Percentiles rank a stretch among this genome's conserved stretches.
These are phyloP conservation scores for Aspergillus ochraceoroseus DNA, from an alignment of 2,329 filamentous ascomycete species.

Conservation along the genomic window DNA sequence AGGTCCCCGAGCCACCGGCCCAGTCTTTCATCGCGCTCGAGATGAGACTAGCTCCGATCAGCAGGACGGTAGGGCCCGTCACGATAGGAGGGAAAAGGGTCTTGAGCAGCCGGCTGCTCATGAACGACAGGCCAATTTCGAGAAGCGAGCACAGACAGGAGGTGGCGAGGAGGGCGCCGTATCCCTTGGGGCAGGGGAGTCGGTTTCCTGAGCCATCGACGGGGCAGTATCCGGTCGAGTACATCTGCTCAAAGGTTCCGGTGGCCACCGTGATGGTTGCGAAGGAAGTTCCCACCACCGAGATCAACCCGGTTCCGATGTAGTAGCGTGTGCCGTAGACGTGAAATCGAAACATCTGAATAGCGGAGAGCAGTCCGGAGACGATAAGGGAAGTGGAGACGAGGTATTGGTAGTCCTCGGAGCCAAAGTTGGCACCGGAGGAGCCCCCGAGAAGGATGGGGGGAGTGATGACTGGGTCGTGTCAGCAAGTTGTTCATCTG, in stretches of 20 bases:
- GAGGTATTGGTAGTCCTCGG: slow-evolving; percentile 57
- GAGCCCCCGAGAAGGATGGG: slow-evolving; percentile 58
- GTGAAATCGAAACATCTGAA: slow-evolving; percentile 64
- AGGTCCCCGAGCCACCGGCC: slow-evolving; percentile 59
- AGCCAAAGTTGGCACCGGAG: slow-evolving; percentile 54
- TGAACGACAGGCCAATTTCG: slow-evolving; percentile 62
- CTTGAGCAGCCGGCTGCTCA: slow-evolving; percentile 55
- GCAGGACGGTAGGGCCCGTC: slow-evolving; percentile 62
- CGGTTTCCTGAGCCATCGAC: slow-evolving; percentile 51
- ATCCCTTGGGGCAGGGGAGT: slow-evolving; percentile 61
- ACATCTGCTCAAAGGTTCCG: slow-evolving; percentile 60
- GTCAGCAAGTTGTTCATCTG: slow-evolving; percentile 14
- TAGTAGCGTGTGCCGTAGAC: slow-evolving; percentile 60
- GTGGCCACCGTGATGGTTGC: slow-evolving; percentile 61
- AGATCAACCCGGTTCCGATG: slow-evolving; percentile 61
- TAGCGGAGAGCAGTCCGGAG: slow-evolving; percentile 58
- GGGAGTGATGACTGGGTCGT: slow-evolving; percentile 52
- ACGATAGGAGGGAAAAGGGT: slow-evolving; percentile 64
- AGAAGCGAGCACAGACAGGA: slow-evolving; percentile 47
- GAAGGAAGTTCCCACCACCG: slow-evolving; percentile 64
- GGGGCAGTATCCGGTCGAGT: slow-evolving; percentile 60
- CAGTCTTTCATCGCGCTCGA: slow-evolving; percentile 61
- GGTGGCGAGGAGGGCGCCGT: slow-evolving; percentile 61
- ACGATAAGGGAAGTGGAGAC: slow-evolving; percentile 66
- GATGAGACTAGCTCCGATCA: slow-evolving; percentile 63